Evolutionary conservation across 495 filamentous ascomycete genomes (phyloP), one percentile per base, ranked within the genome.

Genomic region (Penicillium angulare): DNA sequence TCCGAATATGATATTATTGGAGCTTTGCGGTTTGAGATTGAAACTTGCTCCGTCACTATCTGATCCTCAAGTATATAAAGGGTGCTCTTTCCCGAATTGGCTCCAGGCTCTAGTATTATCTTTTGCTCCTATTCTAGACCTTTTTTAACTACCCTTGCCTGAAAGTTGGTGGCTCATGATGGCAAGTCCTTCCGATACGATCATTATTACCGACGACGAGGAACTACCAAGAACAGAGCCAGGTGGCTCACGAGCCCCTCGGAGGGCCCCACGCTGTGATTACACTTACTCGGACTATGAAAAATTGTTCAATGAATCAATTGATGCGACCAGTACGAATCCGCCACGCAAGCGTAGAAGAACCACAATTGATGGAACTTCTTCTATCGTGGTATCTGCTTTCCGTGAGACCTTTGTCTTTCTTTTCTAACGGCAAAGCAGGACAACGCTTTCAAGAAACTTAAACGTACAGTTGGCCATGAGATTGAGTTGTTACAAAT

Each of bases 11-110:
- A n/a, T n/a, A n/a, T n/a, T n/a, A n/a, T n/a, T n/a, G n/a, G n/a
- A n/a, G n/a, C n/a, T n/a, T n/a, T n/a, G n/a, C n/a, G n/a, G n/a
- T n/a, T n/a, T n/a, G n/a, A n/a, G n/a, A n/a, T n/a, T n/a, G n/a
- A 33, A 3, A 38, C 45, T 27, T 13, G 26, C 31, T 47, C 22
- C 33, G 9, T 24, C 33, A 47, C 31, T 27, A 1, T 47, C 24
- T 1, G 20, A n/a, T 20, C 36, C 26, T 36, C n/a, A 47, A 20
- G 32, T 47, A 47, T 47, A 47, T 47, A 47, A 47, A 47, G 31
- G 45, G 45, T 32, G 22, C 36, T 9, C 45, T 47, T 47, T 32
- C 45, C 21, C 45, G 8, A 29, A 10, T 5, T 27, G 10, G 5
- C 10, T 27, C 10, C 26, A 27, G 5, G 5, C 26, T 27, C 26